phyloP scores from a whole-genome alignment of 768 basidiomycete genomes.

The Leccinum longicurvipes region DNA sequence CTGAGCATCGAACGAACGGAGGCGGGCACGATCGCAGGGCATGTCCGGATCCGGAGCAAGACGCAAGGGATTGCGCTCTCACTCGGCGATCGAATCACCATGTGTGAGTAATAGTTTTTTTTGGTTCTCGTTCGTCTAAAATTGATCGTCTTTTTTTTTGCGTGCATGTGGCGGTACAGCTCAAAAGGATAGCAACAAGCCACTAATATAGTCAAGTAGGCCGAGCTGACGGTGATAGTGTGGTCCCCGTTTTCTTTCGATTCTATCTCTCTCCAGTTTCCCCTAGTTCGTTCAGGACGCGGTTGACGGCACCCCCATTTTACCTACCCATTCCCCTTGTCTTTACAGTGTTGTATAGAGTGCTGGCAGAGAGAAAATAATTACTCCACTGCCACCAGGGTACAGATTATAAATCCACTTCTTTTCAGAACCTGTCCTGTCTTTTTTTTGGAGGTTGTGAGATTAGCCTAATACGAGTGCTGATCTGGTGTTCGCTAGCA shows the following conservation, averaged over 20 bases:
- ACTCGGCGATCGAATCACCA: slow-evolving; percentile 84
- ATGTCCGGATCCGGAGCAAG: slow-evolving; percentile 95
- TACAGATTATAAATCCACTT: background rate
- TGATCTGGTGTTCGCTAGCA: background rate
- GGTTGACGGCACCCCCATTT: background rate
- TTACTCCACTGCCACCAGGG: background rate
- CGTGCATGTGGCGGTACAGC: slow-evolving; percentile 28
- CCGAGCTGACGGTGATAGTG: background rate
- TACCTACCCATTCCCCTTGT: background rate
- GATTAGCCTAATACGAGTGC: background rate
- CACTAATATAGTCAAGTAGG: slow-evolving; percentile 12
- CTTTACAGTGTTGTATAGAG: background rate
- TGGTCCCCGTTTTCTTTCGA: background rate
- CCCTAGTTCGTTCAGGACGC: background rate
- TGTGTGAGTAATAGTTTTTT: slow-evolving; percentile 37
- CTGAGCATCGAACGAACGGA: slow-evolving; percentile 88
- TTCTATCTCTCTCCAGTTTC: background rate
- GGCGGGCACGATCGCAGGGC: slow-evolving; percentile 77
- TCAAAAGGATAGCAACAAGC: slow-evolving; percentile 41
- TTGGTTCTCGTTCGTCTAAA: background rate
- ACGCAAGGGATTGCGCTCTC: slow-evolving; percentile 97
- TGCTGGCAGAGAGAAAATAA: background rate
- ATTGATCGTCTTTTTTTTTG: background rate
- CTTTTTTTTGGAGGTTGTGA: background rate
- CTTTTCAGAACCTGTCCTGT: background rate